Evolutionary conservation across 352 stramenopile species (phyloP).

Genomic region (Globisporangium canariense): DNA sequence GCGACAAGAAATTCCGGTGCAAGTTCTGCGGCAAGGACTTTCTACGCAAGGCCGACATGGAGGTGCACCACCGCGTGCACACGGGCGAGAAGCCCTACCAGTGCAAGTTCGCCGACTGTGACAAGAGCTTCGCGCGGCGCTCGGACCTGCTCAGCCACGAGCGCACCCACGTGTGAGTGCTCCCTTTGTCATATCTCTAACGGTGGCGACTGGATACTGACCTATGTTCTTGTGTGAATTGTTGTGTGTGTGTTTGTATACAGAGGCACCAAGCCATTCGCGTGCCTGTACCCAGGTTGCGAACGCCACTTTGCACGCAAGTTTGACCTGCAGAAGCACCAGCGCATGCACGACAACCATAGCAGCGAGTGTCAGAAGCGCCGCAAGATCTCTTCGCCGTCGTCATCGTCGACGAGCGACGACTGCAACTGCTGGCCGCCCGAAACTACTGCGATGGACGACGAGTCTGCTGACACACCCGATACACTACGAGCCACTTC

Average conservation of each 20-base stretch:
- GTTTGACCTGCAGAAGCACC: constrained; percentile 77
- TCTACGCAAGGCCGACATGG: constrained; percentile 71
- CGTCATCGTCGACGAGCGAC: neutral
- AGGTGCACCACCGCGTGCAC: constrained; percentile 71
- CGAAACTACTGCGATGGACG: neutral
- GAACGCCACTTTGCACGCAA: constrained; percentile 47
- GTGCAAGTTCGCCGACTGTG: constrained; percentile 50
- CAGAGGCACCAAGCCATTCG: constrained; percentile 62
- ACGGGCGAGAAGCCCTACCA: constrained; percentile 74
- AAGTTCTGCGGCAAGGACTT: constrained; percentile 58
- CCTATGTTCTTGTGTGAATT: neutral
- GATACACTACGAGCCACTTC: neutral
- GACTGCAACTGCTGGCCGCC: constrained; percentile 9
- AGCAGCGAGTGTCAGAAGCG: constrained; percentile 30
- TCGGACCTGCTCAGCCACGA: constrained; percentile 77
- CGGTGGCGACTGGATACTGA: neutral
- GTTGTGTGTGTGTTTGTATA: constrained; percentile 9
- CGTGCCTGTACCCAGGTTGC: constrained; percentile 48
- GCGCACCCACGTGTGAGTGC: constrained; percentile 55
- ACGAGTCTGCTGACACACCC: neutral
- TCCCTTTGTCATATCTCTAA: neutral
- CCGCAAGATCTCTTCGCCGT: constrained; percentile 21
- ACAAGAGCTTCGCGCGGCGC: constrained; percentile 61
- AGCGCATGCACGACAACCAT: constrained; percentile 43
- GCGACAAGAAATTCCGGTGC: constrained; percentile 59